Conservation (phyloP, 805 yeast species). For the Starmera dryadoides region DNA sequence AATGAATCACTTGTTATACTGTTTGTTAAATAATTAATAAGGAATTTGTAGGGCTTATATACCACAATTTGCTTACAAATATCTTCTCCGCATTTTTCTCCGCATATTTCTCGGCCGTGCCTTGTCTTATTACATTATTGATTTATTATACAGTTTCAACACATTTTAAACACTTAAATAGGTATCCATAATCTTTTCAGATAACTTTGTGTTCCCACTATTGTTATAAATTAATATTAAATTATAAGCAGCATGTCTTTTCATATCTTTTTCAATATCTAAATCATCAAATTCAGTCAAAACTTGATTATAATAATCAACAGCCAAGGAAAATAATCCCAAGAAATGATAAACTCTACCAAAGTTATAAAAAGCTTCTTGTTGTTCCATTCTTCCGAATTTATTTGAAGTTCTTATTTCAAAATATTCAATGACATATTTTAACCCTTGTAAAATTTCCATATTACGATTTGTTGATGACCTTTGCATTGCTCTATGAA, state of each 20-base stretch:
- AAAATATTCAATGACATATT: slow-evolving; percentile 67
- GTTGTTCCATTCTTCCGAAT: slow-evolving; percentile 38
- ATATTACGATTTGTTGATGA: slow-evolving; percentile 79
- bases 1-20: no score
- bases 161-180: slow-evolving; percentile 43
- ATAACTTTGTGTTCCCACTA: slow-evolving; percentile 64
- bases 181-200: slow-evolving; percentile 55
- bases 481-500: slow-evolving; percentile 90
- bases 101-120: no score
- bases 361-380: slow-evolving; percentile 76
- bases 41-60: no score
- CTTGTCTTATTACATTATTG: no score
- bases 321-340: slow-evolving; percentile 70
- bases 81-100: no score
- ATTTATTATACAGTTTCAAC: no score
- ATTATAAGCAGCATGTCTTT: slow-evolving; percentile 81
- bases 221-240: slow-evolving; percentile 65
- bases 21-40: no score
- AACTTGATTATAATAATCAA: slow-evolving; percentile 65
- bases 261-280: slow-evolving; percentile 52
- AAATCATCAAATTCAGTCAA: slow-evolving; percentile 30
- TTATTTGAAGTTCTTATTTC: slow-evolving; percentile 37
- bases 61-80: no score
- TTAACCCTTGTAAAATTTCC: slow-evolving; percentile 81
- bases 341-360: slow-evolving; percentile 82